Conservation (phyloP, 2,329 filamentous ascomycete species). For the Talaromyces sp. region DNA sequence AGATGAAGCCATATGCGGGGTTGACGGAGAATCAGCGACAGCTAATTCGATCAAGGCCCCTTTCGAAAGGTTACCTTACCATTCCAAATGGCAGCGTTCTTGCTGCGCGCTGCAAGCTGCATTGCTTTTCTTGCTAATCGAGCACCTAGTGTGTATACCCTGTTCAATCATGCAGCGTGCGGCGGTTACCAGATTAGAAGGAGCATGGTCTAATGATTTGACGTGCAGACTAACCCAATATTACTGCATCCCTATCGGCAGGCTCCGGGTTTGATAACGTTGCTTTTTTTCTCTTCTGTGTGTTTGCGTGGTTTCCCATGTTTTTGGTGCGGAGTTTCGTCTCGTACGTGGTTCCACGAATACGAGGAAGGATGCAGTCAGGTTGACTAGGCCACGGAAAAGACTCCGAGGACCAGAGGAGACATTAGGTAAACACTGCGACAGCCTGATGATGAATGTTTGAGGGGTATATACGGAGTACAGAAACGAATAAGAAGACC, state of each 20-base stretch:
- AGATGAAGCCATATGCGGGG: not conserved
- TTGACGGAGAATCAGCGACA: no score
- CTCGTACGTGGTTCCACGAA: constrained; percentile 1
- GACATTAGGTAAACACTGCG: not conserved
- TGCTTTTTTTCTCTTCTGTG: not conserved
- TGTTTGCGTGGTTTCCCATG: not conserved
- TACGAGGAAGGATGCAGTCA: not conserved
- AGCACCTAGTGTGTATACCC: not conserved
- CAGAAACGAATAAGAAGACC: no score
- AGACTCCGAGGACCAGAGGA: not conserved
- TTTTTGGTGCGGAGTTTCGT: not conserved
- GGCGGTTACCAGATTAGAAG: constrained; percentile 8
- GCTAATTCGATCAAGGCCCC: no score
- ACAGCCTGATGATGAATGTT: not conserved
- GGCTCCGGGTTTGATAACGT: constrained; percentile 5
- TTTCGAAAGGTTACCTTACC: not conserved
- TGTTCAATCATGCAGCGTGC: constrained; percentile 12
- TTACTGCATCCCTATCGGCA: constrained; percentile 11
- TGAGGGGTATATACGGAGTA: not conserved
- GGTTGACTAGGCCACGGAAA: no score
- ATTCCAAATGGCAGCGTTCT: not conserved
- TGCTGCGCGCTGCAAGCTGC: not conserved
- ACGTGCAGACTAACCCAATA: constrained; percentile 11
- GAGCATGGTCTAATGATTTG: constrained; percentile 9
- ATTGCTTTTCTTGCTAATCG: not conserved